Base-by-base conservation (phyloP, 2,329 filamentous ascomycete species). In the Fusarium chaquense region DNA sequence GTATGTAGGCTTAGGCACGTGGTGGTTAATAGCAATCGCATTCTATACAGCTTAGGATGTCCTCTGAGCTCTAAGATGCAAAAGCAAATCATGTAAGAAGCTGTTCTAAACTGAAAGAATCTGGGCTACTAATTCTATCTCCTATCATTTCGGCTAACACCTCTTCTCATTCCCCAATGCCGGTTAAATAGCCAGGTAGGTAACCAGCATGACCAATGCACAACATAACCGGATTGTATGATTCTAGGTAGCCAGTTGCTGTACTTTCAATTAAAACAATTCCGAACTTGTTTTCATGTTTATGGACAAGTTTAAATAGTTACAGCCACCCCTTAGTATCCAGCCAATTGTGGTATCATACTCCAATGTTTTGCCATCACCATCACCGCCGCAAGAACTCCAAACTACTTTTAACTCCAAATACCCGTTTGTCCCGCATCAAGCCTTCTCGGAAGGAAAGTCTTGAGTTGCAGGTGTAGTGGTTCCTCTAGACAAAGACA, bases 401-500 rank as follows among this genome's bases (percentile, higher is more conserved):
- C 26, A 20, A 47, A 41, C 22, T 16, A 22, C 50, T 44, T 28
- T 33, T 33, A 55, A 32, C 22, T 26, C 28, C n/a, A 43, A 28
- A 12, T 12, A 15, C 10, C 22, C 8, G 12, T 4, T 7, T n/a
- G 28, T 22, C 36, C 16, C 8, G 41, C 22, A 35, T 51, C 44
- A 59, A 50, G 55, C 65, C 61, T 79, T 76, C 15, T 73, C 70
- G 16, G 76, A 72, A 2, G 76, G 72, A 41, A 81, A 80, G 50
- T 81, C 81, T 53, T 83, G 80, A 7, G 78, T 78, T 0, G 82
- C 82, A 16, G 89, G 90, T 5, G 90, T 91, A 15, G 86, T 85
- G 1, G 87, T 85, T 22, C 89, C 89, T 69, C 84, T 87, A 2
- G 89, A 90, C 46, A 83, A 81, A 11, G 90, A 90, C 88, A 92